These are phyloP conservation scores for Nyssa sinensis DNA, from an alignment of 148 eudicot genomes.

Conservation along the genomic window DNA sequence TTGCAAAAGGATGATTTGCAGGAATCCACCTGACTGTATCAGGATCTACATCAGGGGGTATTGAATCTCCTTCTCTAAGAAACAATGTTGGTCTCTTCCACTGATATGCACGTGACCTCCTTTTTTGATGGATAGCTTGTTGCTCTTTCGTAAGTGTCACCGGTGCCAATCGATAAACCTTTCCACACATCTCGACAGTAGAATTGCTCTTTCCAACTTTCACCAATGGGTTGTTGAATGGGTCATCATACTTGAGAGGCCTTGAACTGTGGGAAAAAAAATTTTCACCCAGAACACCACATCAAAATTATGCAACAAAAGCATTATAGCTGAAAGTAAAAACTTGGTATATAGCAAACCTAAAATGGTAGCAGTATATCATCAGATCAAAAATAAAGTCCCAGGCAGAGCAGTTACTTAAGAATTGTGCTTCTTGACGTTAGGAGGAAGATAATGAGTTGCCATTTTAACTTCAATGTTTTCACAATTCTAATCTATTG, in stretches of 20 bases:
- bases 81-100: conserved; percentile 95
- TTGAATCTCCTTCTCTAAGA: conserved; percentile 91
- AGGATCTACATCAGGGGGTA: conserved; percentile 94
- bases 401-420: neutral
- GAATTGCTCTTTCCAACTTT: conserved; percentile 71
- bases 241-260: conserved; percentile 91
- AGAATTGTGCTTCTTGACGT: neutral
- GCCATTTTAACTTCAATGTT: neutral
- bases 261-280: conserved; percentile 50
- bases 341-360: neutral
- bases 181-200: conserved; percentile 96
- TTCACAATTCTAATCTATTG: neutral
- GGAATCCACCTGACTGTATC: conserved; percentile 98
- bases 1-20: conserved; percentile 98
- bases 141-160: conserved; percentile 84
- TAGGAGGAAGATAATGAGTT: neutral
- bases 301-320: conserved; percentile 15
- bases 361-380: neutral
- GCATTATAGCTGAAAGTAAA: neutral
- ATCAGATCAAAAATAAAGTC: neutral
- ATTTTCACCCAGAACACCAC: neutral
- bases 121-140: conserved; percentile 74
- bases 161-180: conserved; percentile 84
- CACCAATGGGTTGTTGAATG: conserved; percentile 92
- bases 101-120: conserved; percentile 97